Base-by-base conservation (phyloP, 2,329 filamentous ascomycete species). In the Zymoseptoria crescenta region DNA sequence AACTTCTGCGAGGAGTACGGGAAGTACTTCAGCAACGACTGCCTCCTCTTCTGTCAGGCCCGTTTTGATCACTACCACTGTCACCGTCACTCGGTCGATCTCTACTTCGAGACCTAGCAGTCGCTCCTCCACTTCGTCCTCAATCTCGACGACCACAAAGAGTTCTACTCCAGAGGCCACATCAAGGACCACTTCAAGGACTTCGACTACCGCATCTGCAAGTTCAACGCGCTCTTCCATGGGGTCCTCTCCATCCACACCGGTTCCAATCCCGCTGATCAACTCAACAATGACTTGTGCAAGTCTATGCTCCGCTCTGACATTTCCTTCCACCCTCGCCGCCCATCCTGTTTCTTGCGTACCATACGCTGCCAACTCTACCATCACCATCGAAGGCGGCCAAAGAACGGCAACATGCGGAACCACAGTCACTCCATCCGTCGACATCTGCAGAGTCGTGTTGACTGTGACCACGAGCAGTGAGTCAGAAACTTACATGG, bases 391-490 rank as follows among this genome's bases (percentile, higher is more conserved):
- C 52, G 64, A 62, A 59, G 58, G 67, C 48, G 61, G 69, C 55
- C 65, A 68, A 62, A 60, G 62, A 49, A 54, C 51, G 29, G 66
- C 58, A 30, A 59, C 58, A 45, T 70, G 68, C 58, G 68, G 62
- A 35, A 53, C 65, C 41, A 62, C 62, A 6, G 62, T 67, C 55
- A 63, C 62, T 13, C 64, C 69, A n/a, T 48, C 59, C 8, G 64
- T 69, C 52, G 74, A 76, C 58, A 64, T 76, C 13, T 78, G 76
- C 63, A 74, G 76, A 29, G 67, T 77, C 29, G 69, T 71, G 3
- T 65, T 77, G 21, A 72, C 71, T 52, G 72, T 78, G 13, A 65
- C 71, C 2, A 77, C 76, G 5, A 74, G 74, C 29, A 66, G 69
- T 52, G 68, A 71, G 19, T 75, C 74, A 4, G 70, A 73, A 19